Percentiles rank a stretch among this genome's conserved stretches.
These are phyloP conservation scores for Kazachstania martiniae DNA, from an alignment of 805 yeast species.

Conservation along the genomic window DNA sequence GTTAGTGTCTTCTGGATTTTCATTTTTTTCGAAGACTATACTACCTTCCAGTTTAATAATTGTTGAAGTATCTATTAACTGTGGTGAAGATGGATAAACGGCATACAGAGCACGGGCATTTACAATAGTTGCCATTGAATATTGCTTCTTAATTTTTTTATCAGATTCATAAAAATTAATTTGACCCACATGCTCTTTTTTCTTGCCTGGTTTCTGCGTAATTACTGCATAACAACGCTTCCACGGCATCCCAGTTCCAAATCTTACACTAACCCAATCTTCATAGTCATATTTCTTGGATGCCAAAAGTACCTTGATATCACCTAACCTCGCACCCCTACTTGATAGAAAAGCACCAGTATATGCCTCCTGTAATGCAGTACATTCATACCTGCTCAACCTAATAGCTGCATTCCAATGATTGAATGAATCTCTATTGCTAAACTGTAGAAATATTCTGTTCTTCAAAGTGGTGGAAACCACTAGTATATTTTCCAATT, in stretches of 20 bases:
- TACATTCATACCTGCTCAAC: slow-evolving; percentile 69
- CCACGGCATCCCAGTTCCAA: slow-evolving; percentile 98
- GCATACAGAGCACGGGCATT: slow-evolving; percentile 70
- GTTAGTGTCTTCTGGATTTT: slow-evolving; percentile 36
- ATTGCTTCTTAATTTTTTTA: slow-evolving; percentile 53
- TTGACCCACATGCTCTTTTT: slow-evolving; percentile 42
- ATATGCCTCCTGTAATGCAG: slow-evolving; percentile 84
- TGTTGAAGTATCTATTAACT: slow-evolving; percentile 75
- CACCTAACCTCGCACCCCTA: slow-evolving; percentile 80
- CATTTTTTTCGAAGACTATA: slow-evolving; percentile 46
- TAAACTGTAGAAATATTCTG: slow-evolving; percentile 71
- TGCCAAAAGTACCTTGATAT: slow-evolving; percentile 73
- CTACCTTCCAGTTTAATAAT: slow-evolving; percentile 83
- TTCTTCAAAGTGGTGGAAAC: slow-evolving; percentile 89
- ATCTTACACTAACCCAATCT: slow-evolving; percentile 90
- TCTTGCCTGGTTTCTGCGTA: slow-evolving; percentile 49
- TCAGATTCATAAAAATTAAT: slow-evolving; percentile 77
- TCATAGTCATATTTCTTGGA: slow-evolving; percentile 80
- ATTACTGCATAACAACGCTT: slow-evolving; percentile 85
- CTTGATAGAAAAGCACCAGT: slow-evolving; percentile 90
- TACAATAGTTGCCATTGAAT: slow-evolving; percentile 69
- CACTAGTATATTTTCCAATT: slow-evolving; percentile 68
- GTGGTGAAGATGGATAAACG: slow-evolving; percentile 79
- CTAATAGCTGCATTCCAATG: slow-evolving; percentile 81
- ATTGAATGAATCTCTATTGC: slow-evolving; percentile 49